These are phyloP conservation scores for Debaryomycetaceae sp. DNA, from an alignment of 1,139 yeast genomes.

Conservation along the genomic window DNA sequence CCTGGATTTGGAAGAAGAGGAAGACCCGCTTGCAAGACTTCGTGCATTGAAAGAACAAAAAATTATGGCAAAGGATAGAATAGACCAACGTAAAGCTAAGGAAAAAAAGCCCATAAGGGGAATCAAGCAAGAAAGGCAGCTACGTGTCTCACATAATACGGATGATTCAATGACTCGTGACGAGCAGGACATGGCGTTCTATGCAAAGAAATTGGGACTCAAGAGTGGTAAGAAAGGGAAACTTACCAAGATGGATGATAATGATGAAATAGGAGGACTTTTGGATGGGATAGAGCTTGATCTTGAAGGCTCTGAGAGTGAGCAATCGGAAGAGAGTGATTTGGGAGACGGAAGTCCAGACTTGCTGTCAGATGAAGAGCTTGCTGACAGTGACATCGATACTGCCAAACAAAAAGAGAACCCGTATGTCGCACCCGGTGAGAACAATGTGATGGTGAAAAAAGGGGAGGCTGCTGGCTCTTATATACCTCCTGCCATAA, in stretches of 20 bases:
- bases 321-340: slow-evolving; percentile 1
- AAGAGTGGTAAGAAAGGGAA: slow-evolving; percentile 47
- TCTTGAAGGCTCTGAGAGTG: slow-evolving; percentile 24
- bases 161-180: slow-evolving; percentile 52
- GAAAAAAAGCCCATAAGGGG: slow-evolving; percentile 5
- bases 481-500: slow-evolving; percentile 83
- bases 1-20: slow-evolving; percentile 8
- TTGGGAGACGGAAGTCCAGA: slow-evolving; percentile 12
- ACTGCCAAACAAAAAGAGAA: slow-evolving; percentile 53
- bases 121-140: slow-evolving; percentile 1
- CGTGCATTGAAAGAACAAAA: slow-evolving; percentile 19
- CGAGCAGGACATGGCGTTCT: slow-evolving; percentile 76
- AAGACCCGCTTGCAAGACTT: slow-evolving; percentile 23
- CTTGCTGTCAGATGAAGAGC: slow-evolving; percentile 1
- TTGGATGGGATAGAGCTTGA: slow-evolving; percentile 75
- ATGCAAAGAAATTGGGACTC: slow-evolving; percentile 77
- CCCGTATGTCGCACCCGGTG: slow-evolving; percentile 79
- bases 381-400: slow-evolving; percentile 11
- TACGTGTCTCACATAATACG: slow-evolving; percentile 23
- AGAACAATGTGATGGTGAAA: slow-evolving; percentile 7
- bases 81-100: slow-evolving; percentile 10
- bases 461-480: slow-evolving; percentile 14
- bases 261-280: slow-evolving; percentile 69
- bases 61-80: slow-evolving; percentile 28
- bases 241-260: slow-evolving; percentile 50